Base-by-base conservation (phyloP, 768 basidiomycete genomes). In the Amanita rubescens region DNA sequence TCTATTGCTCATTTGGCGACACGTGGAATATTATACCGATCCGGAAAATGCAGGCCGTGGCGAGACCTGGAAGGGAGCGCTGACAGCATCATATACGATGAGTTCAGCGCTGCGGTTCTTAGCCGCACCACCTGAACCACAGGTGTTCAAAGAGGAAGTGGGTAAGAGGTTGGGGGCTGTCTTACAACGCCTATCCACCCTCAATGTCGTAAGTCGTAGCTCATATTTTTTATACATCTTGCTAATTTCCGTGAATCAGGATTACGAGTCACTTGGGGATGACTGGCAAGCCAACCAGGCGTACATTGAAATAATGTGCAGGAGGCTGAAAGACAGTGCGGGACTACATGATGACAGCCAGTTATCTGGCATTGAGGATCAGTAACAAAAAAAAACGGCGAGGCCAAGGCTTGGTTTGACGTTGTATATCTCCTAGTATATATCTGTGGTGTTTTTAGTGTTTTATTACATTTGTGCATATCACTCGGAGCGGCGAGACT, bases 1-100 rank as follows among this genome's bases (percentile, higher is more conserved):
- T 5, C 72, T 94, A 8, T 73, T 94, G 15, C 74, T 94, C 17
- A 70, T 91, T 9, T 92, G 88, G 86, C 77, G 90, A 14, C 93
- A 94, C 61, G 62, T 90, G 25, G 74, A 79, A 12, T 82, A 83
- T 62, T 94, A 87, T 66, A 65, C 74, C 35, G 72, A 76, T 49
- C 61, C 65, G 17, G 58, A 62, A 38, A 48, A 39, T 19, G 47
- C 46, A 3, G 47, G 54, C 20, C 27, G 37, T n/a, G 46, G 45
- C 17, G 48, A 41, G 25, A 49, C 46, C n/a, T 48, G 46, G 54
- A 55, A 48, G 39, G 37, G 46, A 11, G 39, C 54, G 11, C 34
- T 48, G 10, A 32, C 45, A 11, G 37, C 54, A 10, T 55, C 54
- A 72, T 64, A 14, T 51, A 68, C 78, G 34, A 71, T 77, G 51